These are phyloP conservation scores for Persicaria maculosa DNA, from an alignment of 148 eudicot genomes.

Conservation along the genomic window DNA sequence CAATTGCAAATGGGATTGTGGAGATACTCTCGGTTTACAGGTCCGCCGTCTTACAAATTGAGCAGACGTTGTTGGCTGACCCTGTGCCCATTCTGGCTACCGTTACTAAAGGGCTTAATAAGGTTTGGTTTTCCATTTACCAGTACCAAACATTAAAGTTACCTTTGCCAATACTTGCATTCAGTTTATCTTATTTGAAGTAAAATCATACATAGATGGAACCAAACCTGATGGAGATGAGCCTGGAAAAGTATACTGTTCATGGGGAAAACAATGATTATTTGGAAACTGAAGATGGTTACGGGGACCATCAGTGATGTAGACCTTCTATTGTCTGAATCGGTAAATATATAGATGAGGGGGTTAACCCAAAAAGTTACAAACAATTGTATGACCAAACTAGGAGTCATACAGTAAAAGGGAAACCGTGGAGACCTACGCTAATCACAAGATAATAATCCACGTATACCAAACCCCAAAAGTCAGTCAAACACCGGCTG, in stretches of 20 bases:
- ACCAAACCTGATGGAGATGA: background rate
- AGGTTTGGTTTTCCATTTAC: constrained; percentile 34
- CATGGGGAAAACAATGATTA: background rate
- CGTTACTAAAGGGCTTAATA: constrained; percentile 87
- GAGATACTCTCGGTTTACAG: constrained; percentile 86
- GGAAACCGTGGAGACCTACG: too few relatives aligned
- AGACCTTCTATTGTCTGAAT: background rate
- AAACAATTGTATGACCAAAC: too few relatives aligned
- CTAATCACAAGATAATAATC: too few relatives aligned
- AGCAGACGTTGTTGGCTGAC: constrained; percentile 90
- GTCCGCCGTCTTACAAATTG: constrained; percentile 86
- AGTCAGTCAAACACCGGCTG: too few relatives aligned
- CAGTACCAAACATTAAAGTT: background rate
- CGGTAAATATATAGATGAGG: too few relatives aligned
- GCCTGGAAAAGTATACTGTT: background rate
- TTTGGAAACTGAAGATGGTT: too few relatives aligned
- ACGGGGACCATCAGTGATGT: background rate
- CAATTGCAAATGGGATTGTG: constrained; percentile 92
- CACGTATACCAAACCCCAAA: too few relatives aligned
- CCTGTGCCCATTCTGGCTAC: constrained; percentile 74
- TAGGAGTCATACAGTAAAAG: too few relatives aligned
- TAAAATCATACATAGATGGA: background rate
- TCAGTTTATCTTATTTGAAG: background rate
- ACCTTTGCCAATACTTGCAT: background rate
- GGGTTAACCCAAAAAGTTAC: too few relatives aligned